These are phyloP conservation scores for Aspergillus campestris DNA, from an alignment of 495 filamentous ascomycete species.

Conservation along the genomic window DNA sequence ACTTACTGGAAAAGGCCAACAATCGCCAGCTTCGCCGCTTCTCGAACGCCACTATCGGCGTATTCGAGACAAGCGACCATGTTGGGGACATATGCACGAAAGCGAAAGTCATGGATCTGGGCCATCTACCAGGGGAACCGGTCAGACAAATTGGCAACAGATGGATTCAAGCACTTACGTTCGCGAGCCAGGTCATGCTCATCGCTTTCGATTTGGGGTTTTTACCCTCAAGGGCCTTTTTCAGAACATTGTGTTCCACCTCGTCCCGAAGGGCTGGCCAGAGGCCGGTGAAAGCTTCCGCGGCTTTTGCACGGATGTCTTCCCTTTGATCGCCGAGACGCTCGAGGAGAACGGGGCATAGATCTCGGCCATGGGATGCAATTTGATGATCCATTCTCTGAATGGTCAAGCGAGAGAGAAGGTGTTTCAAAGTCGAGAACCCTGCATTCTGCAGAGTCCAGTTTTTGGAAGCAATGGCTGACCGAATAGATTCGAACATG, in stretches of 20 bases:
- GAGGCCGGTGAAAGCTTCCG: conserved; percentile 61
- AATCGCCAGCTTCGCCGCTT: conserved; percentile 69
- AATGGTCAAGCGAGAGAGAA: conserved; percentile 71
- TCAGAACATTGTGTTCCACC: conserved; percentile 71
- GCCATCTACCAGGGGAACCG: conserved; percentile 52
- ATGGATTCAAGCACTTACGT: conserved; percentile 42
- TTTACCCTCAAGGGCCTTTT: conserved; percentile 66
- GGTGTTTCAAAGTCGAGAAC: conserved; percentile 77
- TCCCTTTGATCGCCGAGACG: conserved; percentile 86
- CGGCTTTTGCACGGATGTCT: conserved; percentile 60
- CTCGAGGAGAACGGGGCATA: conserved; percentile 67
- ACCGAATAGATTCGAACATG: conserved; percentile 65
- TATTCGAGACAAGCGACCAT: conserved; percentile 84
- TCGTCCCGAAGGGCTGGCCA: conserved; percentile 59
- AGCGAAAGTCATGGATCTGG: conserved; percentile 63
- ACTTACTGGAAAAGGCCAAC: conserved; percentile 77
- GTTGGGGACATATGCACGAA: conserved; percentile 70
- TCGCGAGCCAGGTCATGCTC: conserved; percentile 68
- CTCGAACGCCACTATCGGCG: conserved; percentile 76
- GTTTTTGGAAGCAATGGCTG: conserved; percentile 63
- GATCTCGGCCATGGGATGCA: conserved; percentile 53
- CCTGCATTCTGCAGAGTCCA: conserved; percentile 60
- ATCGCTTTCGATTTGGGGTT: conserved; percentile 76
- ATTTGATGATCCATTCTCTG: conserved; percentile 67
- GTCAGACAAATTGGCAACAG: conserved; percentile 5